Base-by-base conservation (phyloP, 495 filamentous ascomycete genomes). In the Ascodesmis nigricans region DNA sequence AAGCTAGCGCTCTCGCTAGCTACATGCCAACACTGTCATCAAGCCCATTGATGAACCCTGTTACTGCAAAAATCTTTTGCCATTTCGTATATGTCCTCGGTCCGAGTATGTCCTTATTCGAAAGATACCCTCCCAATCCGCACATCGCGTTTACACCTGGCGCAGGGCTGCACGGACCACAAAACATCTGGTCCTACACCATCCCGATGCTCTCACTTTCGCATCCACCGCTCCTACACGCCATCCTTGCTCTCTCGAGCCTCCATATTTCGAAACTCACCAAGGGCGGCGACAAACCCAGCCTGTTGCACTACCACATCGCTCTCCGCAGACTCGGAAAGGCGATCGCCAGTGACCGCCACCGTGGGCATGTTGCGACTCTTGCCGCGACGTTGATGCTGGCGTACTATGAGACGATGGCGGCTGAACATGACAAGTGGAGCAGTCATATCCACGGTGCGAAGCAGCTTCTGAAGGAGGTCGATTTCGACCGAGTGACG, bases 381-480 rank as follows among this genome's bases (percentile, higher is more conserved):
- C 59, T 97, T 10, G 82, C 84, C 8, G 81, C 87, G 10, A 77
- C 79, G 1, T 58, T 91, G n/a, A 57, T 93, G 11, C 65, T 97
- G 15, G 79, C 73, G 1, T 97, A 78, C 47, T 97, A 91, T 48
- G 87, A 95, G 52, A 78, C 91, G 14, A 82, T 83, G 67, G 75
- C 76, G 28, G 87, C 82, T 10, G 87, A 97, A 44, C 87, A 93
- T 47, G 67, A 75, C 32, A 91, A 91, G 54, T 97, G 87, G 87
- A 82, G 78, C 44, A 83, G 70, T 35, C 87, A 97, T 50, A 61
- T 95, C 40, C 67, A 74, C 23, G 87, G 87, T 6, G 75, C 83
- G 8, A 71, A 73, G 29, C 73, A 84, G 35, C 62, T 97, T 14
- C 56, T 95, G 21, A 69, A 67, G 37, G 84, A 93, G 43, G 73